These are phyloP conservation scores for Malassezia obtusa DNA, from an alignment of 1,284 basidiomycete genomes.

Conservation along the genomic window DNA sequence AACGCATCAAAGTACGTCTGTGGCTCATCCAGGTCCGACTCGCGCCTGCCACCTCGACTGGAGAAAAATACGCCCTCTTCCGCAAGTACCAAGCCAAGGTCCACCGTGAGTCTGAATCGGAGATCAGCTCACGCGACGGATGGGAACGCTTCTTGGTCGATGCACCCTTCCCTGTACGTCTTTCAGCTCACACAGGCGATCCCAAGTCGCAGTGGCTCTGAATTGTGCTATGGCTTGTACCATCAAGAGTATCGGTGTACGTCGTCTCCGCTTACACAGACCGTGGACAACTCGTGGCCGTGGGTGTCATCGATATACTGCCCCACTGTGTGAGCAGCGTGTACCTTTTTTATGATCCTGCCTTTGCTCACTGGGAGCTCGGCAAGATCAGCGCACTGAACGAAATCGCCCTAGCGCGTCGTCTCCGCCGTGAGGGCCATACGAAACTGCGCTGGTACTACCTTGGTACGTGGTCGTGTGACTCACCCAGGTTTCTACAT, in stretches of 20 bases:
- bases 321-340: conserved; percentile 84
- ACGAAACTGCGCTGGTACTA: conserved; percentile 22
- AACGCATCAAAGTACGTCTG: conserved; percentile 6
- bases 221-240: conserved; percentile 27
- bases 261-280: conserved; percentile 4
- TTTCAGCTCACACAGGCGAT: background rate
- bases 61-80: conserved; percentile 41
- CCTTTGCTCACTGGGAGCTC: conserved; percentile 64
- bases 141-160: conserved; percentile 38
- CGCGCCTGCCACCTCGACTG: conserved; percentile 7
- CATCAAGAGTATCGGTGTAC: conserved; percentile 42
- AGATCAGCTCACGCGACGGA: conserved; percentile 26
- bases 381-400: conserved; percentile 57
- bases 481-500: conserved; percentile 26
- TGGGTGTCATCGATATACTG: conserved; percentile 83
- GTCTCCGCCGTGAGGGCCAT: conserved; percentile 20
- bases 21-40: background rate
- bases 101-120: conserved; percentile 20
- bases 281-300: conserved; percentile 70
- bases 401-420: conserved; percentile 28
- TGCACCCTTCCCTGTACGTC: conserved; percentile 9
- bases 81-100: conserved; percentile 33
- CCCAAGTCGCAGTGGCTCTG: background rate
- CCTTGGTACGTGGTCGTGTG: conserved; percentile 13
- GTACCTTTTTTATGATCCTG: conserved; percentile 84